These are phyloP conservation scores for Rhizophagus sp. DNA, from an alignment of 192 early-diverging fungal species.

Conservation along the genomic window DNA sequence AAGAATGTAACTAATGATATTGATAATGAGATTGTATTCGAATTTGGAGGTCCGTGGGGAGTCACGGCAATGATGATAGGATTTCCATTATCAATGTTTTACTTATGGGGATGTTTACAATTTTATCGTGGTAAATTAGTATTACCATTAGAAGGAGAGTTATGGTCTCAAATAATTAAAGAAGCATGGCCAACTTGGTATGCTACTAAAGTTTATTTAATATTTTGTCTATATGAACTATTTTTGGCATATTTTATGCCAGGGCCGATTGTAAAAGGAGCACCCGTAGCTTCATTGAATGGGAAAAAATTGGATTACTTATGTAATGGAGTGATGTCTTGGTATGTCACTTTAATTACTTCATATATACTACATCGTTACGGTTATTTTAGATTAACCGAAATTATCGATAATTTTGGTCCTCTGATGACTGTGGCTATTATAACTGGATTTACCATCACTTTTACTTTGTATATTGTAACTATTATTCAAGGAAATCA, in stretches of 20 bases:
- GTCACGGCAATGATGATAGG: slow-evolving; percentile 71
- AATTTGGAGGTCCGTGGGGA: slow-evolving; percentile 74
- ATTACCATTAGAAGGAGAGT: slow-evolving; percentile 43
- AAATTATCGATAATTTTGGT: slow-evolving; percentile 60
- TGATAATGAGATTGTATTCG: slow-evolving; percentile 56
- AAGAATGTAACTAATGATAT: slow-evolving; percentile 60
- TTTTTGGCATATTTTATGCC: slow-evolving; percentile 65
- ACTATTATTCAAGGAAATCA: slow-evolving; percentile 37
- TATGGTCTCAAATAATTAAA: slow-evolving; percentile 49
- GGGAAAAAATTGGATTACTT: slow-evolving; percentile 51
- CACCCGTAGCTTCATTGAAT: slow-evolving; percentile 67
- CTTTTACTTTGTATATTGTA: slow-evolving; percentile 38
- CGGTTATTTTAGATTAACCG: slow-evolving; percentile 46
- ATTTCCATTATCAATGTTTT: slow-evolving; percentile 74
- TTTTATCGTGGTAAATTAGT: slow-evolving; percentile 63
- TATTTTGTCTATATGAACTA: slow-evolving; percentile 59
- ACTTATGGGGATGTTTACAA: slow-evolving; percentile 72
- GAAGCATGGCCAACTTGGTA: slow-evolving; percentile 58
- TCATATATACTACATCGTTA: slow-evolving; percentile 48
- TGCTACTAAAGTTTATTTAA: slow-evolving; percentile 59
- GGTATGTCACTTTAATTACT: slow-evolving; percentile 48
- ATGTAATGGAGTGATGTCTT: slow-evolving; percentile 55
- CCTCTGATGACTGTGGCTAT: slow-evolving; percentile 56
- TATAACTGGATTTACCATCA: slow-evolving; percentile 50
- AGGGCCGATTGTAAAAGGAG: slow-evolving; percentile 65